Base-by-base conservation (phyloP, 192 early-diverging fungal species). In the Pecoramyces ruminantium region DNA sequence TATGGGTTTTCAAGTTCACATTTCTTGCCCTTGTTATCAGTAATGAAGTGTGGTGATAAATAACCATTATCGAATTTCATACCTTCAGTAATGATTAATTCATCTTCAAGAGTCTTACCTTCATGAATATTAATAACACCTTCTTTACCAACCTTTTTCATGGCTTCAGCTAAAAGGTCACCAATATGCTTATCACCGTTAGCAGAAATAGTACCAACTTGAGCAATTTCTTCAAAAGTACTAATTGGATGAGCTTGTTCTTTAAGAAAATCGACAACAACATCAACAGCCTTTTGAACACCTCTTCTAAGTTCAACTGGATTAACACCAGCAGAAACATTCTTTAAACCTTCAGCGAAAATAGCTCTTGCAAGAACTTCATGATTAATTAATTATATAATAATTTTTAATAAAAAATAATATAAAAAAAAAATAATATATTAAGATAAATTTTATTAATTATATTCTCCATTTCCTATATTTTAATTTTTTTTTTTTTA, bases 111-210 rank as follows among this genome's bases (percentile, higher is more conserved):
- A 78, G 98, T 99, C 90, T 98, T 99, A 84, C 98, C 98, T 87
- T 98, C 98, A 92, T 97, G 96, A 85, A 97, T 95, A 5, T 97
- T 99, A 87, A 99, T 99, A 40, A 98, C 98, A 82, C 98, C 98
- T 89, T 99, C 98, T 90, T 99, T 99, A 82, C 98, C 98, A 82
- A 99, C 98, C 92, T 98, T 98, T 88, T 99, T 97, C 98, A 99
- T 99, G 38, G 98, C 98, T 83, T 95, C 94, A 79, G 98, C 97
- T 89, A 99, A 96, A 88, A 99, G 85, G 79, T 91, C 87, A 81
- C 98, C 98, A 39, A 99, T 94, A 83, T 97, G 94, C 82, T 92
- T 92, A 89, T 99, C 98, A 84, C 98, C 98, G 87, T 99, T 99
- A 81, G 98, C 98, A 38, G 97, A 98, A 88, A 99, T 99, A 80